Evolutionary conservation across 169 alveolate species (phyloP).

Genomic region (Besnoitia besnoiti): DNA sequence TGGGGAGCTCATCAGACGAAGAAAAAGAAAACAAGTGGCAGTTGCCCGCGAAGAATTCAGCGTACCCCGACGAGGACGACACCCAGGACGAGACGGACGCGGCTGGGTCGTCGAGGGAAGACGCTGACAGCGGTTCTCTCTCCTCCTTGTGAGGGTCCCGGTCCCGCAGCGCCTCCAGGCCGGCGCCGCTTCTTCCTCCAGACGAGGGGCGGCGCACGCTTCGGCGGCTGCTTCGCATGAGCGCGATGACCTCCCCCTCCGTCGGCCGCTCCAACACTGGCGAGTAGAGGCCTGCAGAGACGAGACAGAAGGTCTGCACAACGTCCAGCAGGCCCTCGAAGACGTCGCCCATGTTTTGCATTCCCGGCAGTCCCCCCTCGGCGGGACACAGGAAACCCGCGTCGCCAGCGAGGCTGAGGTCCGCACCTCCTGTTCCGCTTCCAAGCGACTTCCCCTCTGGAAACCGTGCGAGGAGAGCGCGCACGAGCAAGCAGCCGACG

Average conservation of each 20-base stretch:
- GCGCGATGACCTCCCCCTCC: constrained; percentile 11
- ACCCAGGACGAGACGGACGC: not conserved
- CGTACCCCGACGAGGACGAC: not conserved
- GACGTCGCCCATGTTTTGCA: not conserved
- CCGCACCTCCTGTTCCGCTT: not conserved
- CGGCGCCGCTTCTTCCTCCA: not conserved
- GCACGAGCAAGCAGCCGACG: constrained; percentile 70
- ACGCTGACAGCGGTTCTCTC: not conserved
- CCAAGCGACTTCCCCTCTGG: constrained; percentile 66
- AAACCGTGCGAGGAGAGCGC: constrained; percentile 70
- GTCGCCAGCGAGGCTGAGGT: not conserved
- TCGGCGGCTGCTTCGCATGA: constrained; percentile 1
- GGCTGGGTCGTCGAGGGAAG: not conserved
- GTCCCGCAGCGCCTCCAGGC: not conserved
- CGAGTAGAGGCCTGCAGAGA: constrained; percentile 71
- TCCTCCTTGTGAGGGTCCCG: not conserved
- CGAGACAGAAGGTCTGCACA: constrained; percentile 69
- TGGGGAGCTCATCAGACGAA: not conserved
- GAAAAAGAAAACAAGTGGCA: not conserved
- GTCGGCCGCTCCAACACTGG: not conserved
- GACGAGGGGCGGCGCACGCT: not conserved
- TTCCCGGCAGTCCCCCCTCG: not conserved
- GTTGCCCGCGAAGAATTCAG: not conserved
- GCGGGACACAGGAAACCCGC: not conserved
- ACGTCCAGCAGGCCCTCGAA: constrained; percentile 69